These are phyloP conservation scores for Cladosporium cucumerinum DNA, from an alignment of 2,329 filamentous ascomycete genomes.

Conservation along the genomic window DNA sequence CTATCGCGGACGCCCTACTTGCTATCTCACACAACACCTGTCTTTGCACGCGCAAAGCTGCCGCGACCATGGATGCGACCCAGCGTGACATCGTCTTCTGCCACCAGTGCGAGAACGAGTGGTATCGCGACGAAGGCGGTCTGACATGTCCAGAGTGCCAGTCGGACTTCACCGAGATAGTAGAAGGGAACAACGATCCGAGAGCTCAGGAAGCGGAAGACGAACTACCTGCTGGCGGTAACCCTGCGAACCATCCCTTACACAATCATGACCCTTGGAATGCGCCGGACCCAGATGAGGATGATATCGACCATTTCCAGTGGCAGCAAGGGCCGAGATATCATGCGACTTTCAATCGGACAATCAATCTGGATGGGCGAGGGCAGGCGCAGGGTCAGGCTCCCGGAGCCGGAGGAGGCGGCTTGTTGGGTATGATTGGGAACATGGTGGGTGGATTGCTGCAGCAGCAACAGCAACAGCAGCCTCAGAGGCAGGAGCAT, in stretches of 20 bases:
- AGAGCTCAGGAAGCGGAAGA: slow-evolving; percentile 19
- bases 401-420: slow-evolving; percentile 37
- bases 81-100: slow-evolving; percentile 73
- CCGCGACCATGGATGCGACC: background rate
- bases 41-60: background rate
- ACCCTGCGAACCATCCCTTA: slow-evolving; percentile 32
- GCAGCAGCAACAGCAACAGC: slow-evolving; percentile 20
- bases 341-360: slow-evolving; percentile 40
- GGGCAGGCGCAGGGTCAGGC: slow-evolving; percentile 22
- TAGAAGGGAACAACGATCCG: slow-evolving; percentile 33
- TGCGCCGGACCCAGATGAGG: slow-evolving; percentile 49
- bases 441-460: slow-evolving; percentile 21
- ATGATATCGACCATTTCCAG: slow-evolving; percentile 36
- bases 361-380: slow-evolving; percentile 28
- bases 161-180: slow-evolving; percentile 78
- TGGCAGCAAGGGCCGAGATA: slow-evolving; percentile 33
- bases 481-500: slow-evolving; percentile 2
- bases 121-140: slow-evolving; percentile 68
- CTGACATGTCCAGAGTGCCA: slow-evolving; percentile 74
- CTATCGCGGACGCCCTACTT: background rate
- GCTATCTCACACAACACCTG: background rate
- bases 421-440: slow-evolving; percentile 34
- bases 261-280: slow-evolving; percentile 49
- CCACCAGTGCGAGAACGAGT: slow-evolving; percentile 76
- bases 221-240: slow-evolving; percentile 27